phyloP scores from a whole-genome alignment of 2,329 filamentous ascomycete genomes.

The Sclerotinia trifoliorum region DNA sequence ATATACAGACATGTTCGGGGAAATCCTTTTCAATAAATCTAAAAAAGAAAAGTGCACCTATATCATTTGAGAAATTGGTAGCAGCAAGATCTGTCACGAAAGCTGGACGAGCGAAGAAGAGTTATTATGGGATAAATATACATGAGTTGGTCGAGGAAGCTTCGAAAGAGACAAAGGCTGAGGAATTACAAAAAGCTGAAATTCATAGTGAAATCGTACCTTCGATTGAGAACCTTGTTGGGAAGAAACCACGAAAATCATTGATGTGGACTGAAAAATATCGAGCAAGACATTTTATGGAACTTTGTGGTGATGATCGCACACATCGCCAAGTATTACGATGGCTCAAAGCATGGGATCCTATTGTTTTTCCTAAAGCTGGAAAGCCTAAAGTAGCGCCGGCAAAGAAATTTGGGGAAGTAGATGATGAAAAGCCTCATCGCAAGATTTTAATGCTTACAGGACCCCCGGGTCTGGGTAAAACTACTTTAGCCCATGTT shows the following conservation, averaged over 20 bases:
- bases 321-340: slow-evolving; percentile 87
- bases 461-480: slow-evolving; percentile 88
- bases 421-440: slow-evolving; percentile 71
- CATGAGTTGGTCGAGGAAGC: slow-evolving; percentile 76
- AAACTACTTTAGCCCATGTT: slow-evolving; percentile 94
- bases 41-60: slow-evolving; percentile 47
- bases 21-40: slow-evolving; percentile 55
- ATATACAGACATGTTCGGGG: slow-evolving; percentile 46
- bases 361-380: slow-evolving; percentile 77
- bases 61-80: slow-evolving; percentile 65
- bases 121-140: slow-evolving; percentile 92
- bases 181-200: slow-evolving; percentile 45
- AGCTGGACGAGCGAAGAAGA: slow-evolving; percentile 66
- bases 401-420: slow-evolving; percentile 44
- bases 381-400: slow-evolving; percentile 55
- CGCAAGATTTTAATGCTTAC: slow-evolving; percentile 87
- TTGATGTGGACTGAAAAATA: slow-evolving; percentile 98
- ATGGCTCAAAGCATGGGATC: slow-evolving; percentile 95
- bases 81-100: slow-evolving; percentile 65
- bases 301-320: slow-evolving; percentile 89
- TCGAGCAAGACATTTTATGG: slow-evolving; percentile 84
- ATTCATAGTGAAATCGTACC: slow-evolving; percentile 41
- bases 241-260: slow-evolving; percentile 42
- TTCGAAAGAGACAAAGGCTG: slow-evolving; percentile 46
- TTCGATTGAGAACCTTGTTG: slow-evolving; percentile 43